phyloP scores from a whole-genome alignment of 371 early-diverging fungal species.

The Rhizopus sp. region DNA sequence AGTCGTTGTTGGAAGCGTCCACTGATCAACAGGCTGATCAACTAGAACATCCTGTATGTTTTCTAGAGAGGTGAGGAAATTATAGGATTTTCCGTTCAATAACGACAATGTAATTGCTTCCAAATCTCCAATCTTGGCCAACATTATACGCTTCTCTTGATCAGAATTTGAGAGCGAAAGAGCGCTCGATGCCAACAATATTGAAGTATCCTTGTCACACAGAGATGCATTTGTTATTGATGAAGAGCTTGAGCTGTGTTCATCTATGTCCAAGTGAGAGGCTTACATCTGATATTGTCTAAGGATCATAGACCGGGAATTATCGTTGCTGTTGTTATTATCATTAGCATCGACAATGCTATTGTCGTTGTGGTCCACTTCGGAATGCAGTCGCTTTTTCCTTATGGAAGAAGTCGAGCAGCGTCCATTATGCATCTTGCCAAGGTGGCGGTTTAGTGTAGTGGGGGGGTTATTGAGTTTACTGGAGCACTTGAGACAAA shows the following conservation, averaged over 20 bases:
- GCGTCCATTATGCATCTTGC: neutral
- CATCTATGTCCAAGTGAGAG: conserved; percentile 8
- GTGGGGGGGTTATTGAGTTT: conserved; percentile 2
- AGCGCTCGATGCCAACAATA: conserved; percentile 13
- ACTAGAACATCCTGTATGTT: conserved; percentile 61
- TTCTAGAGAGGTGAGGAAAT: conserved; percentile 14
- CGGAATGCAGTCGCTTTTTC: conserved; percentile 1
- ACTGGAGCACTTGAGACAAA: conserved; percentile 9
- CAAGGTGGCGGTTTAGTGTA: conserved; percentile 5
- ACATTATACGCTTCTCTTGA: conserved; percentile 8
- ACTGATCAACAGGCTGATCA: conserved; percentile 13
- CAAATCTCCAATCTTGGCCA: conserved; percentile 11
- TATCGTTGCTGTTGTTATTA: conserved; percentile 9
- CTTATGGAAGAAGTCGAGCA: neutral
- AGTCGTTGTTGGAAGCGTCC: conserved; percentile 59
- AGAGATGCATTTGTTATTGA: conserved; percentile 7
- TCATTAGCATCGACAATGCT: neutral
- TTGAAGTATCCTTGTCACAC: neutral
- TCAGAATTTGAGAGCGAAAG: conserved; percentile 9
- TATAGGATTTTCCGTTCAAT: conserved; percentile 2
- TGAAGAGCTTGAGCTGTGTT: conserved; percentile 10
- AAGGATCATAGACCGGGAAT: neutral
- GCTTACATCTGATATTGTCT: conserved; percentile 5
- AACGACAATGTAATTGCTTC: conserved; percentile 8
- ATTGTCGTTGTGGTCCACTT: neutral